Base-by-base conservation (phyloP, 257 asterid genomes). In the Scutellaria baicalensis region DNA sequence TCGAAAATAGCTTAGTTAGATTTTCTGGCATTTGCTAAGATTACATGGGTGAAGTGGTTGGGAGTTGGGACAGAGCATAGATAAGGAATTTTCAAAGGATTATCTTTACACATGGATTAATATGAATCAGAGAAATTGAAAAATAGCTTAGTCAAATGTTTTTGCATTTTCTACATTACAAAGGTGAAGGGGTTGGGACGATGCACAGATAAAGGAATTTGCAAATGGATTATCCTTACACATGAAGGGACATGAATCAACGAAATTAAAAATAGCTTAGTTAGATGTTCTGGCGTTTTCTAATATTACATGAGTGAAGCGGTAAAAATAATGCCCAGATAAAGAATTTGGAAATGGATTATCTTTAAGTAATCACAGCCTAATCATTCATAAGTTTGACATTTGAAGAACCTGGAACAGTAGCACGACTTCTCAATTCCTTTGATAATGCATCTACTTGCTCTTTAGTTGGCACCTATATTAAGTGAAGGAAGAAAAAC, bases 341-440 rank as follows among this genome's bases (percentile, higher is more conserved):
- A 64, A 38, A 42, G 47, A 72, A 39, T 49, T 31, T 8, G 9
- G 47, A 33, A 39, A 36, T 38, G 76, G 1, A 6, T 59, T 48
- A 45, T 18, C 42, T 36, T 48, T 11, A 39, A 14, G 62, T 35
- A 11, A 57, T 58, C 66, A 59, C 59, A 74, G 43, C 11, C 35
- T 49, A 55, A 61, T 59, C 72, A 67, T 58, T 36, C 59, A 73
- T 27, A 43, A 71, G 69, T 77, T 49, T 62, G 76, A 54, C 70
- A 60, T 80, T 60, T 69, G 43, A 74, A 35, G 68, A 67, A 92
- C 98, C 97, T 83, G 97, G 97, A 68, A 94, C 81, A 31, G 83
- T 75, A 66, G 99, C 97, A 81, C 97, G 99, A 67, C 72, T 82
- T 80, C 85, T 85, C 84, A 94, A 77, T 64, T 94, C 99, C 87